These are phyloP conservation scores for Neonectria punicea DNA, from an alignment of 2,329 filamentous ascomycete genomes.

Conservation along the genomic window DNA sequence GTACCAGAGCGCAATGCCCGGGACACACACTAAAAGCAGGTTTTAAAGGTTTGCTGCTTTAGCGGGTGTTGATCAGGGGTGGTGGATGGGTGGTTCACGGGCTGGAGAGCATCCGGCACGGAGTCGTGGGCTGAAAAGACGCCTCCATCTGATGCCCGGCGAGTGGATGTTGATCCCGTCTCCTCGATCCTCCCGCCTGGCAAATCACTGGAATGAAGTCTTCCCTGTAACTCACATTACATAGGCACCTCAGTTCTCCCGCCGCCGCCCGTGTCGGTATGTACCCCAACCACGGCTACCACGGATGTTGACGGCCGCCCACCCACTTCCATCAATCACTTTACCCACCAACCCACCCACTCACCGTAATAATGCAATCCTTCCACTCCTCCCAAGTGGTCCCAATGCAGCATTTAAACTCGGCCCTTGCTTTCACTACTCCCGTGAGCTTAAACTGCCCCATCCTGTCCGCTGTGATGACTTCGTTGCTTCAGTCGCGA, in stretches of 20 bases:
- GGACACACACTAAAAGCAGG: constrained; percentile 1
- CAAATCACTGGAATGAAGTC: background rate
- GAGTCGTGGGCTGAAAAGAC: background rate
- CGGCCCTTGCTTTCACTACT: constrained; percentile 11
- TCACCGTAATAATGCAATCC: background rate
- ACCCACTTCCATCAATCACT: background rate
- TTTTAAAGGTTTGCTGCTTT: background rate
- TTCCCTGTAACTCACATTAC: too few relatives aligned
- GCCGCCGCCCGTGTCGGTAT: too few relatives aligned
- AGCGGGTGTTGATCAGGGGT: constrained; percentile 12
- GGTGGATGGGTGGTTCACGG: background rate
- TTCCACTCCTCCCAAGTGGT: background rate
- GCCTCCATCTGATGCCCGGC: background rate
- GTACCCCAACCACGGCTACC: constrained; percentile 1
- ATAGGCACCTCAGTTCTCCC: background rate
- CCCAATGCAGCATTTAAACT: constrained; percentile 16
- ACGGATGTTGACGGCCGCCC: constrained; percentile 4
- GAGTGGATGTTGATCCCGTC: background rate
- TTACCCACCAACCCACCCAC: background rate
- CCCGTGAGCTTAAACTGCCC: constrained; percentile 13
- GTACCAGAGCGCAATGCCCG: constrained; percentile 5
- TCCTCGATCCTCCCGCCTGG: too few relatives aligned
- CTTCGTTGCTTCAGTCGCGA: background rate
- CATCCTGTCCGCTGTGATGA: background rate
- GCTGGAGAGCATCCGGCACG: background rate